Evolutionary conservation across 2,329 filamentous ascomycete species (phyloP), one percentile per base, ranked within the genome.

Genomic region (Botrytis squamosa): DNA sequence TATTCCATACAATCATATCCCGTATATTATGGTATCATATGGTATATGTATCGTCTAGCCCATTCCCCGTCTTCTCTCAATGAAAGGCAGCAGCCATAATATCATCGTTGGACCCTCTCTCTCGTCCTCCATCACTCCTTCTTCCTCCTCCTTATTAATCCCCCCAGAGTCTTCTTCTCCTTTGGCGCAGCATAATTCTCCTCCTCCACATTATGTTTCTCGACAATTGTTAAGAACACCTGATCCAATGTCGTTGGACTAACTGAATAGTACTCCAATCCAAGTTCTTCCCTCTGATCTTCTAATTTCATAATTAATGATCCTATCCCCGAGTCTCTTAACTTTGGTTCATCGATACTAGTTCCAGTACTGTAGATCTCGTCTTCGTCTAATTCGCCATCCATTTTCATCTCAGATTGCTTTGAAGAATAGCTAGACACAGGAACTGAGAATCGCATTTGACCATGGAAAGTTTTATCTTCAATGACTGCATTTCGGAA

Each of bases 241-340:
- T 97, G 93, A 80, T 98, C 95, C 60, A 98, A 84, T 25, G 93
- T 97, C 29, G 94, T 96, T 38, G 93, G 93, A 74, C 89, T 92
- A 76, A 97, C 93, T 68, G 92, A 94, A 82, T 95, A 98, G 82
- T 97, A 93, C 81, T 93, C 91, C 66, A 97, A 87, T 0, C 92
- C 92, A 42, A 97, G 82, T 7, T 83, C 82, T 33, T 89, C 84
- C 79, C 91, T 92, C 75, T 91, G 86, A 77, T 90, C 88, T 82
- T 98, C 95, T 1, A 97, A 84, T 59, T 91, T 80, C 22, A 91
- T 88, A 75, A 96, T 93, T 8, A 97, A 83, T 9, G 86, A 85
- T 0, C 92, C 90, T 36, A 95, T 90, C 20, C 79, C 79, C 10
- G 42, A 40, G 59, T 69, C 71, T 52, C 29, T 22, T 20, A 57